A percentile compares a stretch with the other conserved stretches of the same genome.
These are phyloP conservation scores for Fusarium sp. DNA, from an alignment of 2,329 filamentous ascomycete genomes.

Conservation along the genomic window DNA sequence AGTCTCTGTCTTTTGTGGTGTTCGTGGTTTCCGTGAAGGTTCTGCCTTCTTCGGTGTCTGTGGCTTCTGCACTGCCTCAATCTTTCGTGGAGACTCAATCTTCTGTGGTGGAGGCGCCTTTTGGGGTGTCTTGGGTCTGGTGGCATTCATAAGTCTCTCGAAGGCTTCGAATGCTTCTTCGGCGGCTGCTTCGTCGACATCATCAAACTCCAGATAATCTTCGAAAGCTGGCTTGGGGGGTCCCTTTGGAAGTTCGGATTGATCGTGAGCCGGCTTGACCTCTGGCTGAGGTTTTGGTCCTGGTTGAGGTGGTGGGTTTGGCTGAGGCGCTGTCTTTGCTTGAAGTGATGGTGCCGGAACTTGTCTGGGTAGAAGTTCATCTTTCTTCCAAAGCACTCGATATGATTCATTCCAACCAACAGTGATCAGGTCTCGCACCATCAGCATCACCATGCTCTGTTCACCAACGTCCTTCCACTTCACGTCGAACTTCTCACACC, in stretches of 20 bases:
- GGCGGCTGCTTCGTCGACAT: slow-evolving; percentile 37
- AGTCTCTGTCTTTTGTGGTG: neutral
- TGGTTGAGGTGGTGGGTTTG: neutral
- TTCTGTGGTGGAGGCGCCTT: neutral
- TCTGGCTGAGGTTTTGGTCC: slow-evolving; percentile 8
- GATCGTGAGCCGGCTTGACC: neutral
- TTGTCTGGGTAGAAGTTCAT: neutral
- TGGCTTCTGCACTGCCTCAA: neutral
- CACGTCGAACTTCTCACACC: slow-evolving; percentile 56
- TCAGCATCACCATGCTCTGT: slow-evolving; percentile 56
- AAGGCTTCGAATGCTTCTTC: slow-evolving; percentile 55
- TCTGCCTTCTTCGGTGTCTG: neutral
- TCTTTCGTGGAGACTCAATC: neutral
- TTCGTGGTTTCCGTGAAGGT: neutral
- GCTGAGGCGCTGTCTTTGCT: neutral
- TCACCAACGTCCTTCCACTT: slow-evolving; percentile 41
- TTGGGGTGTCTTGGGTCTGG: neutral
- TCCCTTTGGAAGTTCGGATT: neutral
- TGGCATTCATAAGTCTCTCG: slow-evolving; percentile 51
- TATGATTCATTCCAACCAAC: slow-evolving; percentile 63
- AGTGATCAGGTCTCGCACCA: slow-evolving; percentile 58
- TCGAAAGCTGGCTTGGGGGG: neutral
- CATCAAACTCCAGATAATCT: slow-evolving; percentile 1
- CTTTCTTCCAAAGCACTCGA: slow-evolving; percentile 34
- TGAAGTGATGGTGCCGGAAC: neutral